phyloP scores from a whole-genome alignment of 2,329 filamentous ascomycete genomes.

The Fragosphaeria purpurea region DNA sequence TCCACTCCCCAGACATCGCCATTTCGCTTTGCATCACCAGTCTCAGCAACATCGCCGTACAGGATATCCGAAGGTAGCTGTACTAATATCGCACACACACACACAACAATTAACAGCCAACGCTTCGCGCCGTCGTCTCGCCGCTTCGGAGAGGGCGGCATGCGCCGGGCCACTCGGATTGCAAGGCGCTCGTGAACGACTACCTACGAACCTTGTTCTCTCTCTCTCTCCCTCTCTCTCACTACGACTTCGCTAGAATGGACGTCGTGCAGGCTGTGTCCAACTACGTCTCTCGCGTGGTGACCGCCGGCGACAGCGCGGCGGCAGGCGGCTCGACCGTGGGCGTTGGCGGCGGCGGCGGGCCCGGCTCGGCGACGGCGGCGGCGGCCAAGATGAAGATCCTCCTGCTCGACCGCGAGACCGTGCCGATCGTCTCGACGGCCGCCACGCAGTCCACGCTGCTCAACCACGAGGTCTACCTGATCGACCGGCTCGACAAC shows the following conservation, averaged over 20 bases:
- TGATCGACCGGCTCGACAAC: constrained; percentile 93
- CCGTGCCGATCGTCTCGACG: constrained; percentile 85
- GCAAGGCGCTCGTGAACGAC: neutral
- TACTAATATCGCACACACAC: too few relatives aligned
- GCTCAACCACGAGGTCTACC: constrained; percentile 93
- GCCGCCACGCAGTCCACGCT: constrained; percentile 92
- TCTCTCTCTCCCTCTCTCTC: neutral
- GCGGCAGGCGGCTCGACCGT: constrained; percentile 51
- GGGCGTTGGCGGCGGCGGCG: constrained; percentile 47
- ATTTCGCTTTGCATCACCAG: too few relatives aligned
- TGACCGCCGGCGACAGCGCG: constrained; percentile 68
- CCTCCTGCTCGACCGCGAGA: constrained; percentile 84
- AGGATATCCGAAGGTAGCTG: too few relatives aligned
- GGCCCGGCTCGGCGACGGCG: constrained; percentile 32
- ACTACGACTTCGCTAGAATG: constrained; percentile 44
- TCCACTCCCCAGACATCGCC: neutral
- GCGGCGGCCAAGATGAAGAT: constrained; percentile 96
- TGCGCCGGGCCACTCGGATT: neutral
- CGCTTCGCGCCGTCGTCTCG: neutral
- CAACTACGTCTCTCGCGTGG: constrained; percentile 94
- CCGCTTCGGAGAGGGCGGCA: neutral
- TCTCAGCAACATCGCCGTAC: too few relatives aligned
- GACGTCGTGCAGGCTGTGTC: constrained; percentile 88
- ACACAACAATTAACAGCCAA: too few relatives aligned
- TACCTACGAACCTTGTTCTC: neutral